phyloP scores from a whole-genome alignment of 345 rosid genomes.

The Clausena lansium region DNA sequence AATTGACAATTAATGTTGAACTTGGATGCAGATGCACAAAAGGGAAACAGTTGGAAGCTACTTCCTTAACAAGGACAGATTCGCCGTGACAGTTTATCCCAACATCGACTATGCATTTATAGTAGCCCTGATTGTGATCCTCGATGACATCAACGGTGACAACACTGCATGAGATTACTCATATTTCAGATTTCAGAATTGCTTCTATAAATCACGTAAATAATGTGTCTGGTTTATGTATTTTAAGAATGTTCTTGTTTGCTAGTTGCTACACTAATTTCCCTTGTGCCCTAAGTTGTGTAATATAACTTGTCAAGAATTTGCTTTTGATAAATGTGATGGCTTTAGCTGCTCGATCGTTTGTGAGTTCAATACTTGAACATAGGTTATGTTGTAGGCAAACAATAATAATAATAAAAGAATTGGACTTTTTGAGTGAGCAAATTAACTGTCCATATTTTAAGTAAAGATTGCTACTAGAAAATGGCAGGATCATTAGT shows the following conservation, averaged over 20 bases:
- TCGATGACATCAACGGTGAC: slow-evolving; percentile 15
- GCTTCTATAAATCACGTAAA: background rate
- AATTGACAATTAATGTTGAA: background rate
- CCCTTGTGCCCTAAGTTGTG: background rate
- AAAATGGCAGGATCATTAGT: too few species aligned
- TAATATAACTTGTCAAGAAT: background rate
- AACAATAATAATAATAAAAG: too few species aligned
- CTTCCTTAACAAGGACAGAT: slow-evolving; percentile 22
- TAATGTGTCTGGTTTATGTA: background rate
- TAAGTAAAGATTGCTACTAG: background rate
- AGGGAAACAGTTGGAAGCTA: slow-evolving; percentile 5
- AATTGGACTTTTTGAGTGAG: background rate
- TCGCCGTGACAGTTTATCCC: slow-evolving; percentile 26
- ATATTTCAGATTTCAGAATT: background rate
- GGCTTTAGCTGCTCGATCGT: background rate
- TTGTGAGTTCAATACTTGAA: background rate
- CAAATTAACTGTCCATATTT: background rate
- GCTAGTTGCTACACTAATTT: too few species aligned
- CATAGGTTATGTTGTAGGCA: background rate
- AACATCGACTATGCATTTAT: slow-evolving; percentile 31
- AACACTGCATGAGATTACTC: background rate
- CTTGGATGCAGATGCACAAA: slow-evolving; percentile 31
- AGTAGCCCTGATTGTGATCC: slow-evolving; percentile 20
- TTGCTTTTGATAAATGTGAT: background rate
- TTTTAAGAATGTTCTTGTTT: background rate